phyloP scores from a whole-genome alignment of 495 filamentous ascomycete genomes.

The Penicillium cosmopolitanum region DNA sequence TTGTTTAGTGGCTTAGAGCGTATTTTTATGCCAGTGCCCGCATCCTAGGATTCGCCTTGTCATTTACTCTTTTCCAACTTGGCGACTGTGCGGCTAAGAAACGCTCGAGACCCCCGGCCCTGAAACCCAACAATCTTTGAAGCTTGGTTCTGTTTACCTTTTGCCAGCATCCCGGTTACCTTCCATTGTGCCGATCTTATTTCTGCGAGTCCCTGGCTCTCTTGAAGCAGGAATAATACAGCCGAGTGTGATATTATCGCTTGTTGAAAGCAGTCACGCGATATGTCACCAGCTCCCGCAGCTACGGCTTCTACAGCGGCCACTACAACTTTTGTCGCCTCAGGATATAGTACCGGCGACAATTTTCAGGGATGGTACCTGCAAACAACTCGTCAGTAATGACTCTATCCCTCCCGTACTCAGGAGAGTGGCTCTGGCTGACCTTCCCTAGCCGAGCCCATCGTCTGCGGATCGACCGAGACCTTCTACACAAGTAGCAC shows the following conservation, averaged over 20 bases:
- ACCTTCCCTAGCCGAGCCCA: conserved; percentile 13
- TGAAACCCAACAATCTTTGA: neutral
- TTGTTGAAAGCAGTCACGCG: neutral
- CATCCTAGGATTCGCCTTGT: neutral
- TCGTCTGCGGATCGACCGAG: conserved; percentile 10
- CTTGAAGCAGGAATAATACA: neutral
- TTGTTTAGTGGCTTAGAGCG: neutral
- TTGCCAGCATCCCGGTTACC: neutral
- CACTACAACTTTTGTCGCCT: conserved; percentile 13
- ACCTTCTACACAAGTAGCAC: conserved; percentile 16
- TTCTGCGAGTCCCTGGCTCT: neutral
- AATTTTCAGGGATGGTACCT: conserved; percentile 18
- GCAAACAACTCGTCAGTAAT: conserved; percentile 14
- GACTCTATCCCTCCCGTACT: neutral
- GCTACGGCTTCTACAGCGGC: neutral
- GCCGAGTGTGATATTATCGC: neutral
- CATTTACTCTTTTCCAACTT: neutral
- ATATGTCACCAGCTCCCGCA: neutral
- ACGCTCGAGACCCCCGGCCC: neutral
- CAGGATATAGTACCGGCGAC: conserved; percentile 7
- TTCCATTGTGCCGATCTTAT: neutral
- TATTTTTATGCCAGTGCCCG: neutral
- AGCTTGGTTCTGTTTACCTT: neutral
- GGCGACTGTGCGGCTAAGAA: neutral
- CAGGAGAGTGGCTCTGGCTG: conserved; percentile 1